Conservation (phyloP, 2,329 filamentous ascomycete species). For the Microdochium trichocladiopsis region DNA sequence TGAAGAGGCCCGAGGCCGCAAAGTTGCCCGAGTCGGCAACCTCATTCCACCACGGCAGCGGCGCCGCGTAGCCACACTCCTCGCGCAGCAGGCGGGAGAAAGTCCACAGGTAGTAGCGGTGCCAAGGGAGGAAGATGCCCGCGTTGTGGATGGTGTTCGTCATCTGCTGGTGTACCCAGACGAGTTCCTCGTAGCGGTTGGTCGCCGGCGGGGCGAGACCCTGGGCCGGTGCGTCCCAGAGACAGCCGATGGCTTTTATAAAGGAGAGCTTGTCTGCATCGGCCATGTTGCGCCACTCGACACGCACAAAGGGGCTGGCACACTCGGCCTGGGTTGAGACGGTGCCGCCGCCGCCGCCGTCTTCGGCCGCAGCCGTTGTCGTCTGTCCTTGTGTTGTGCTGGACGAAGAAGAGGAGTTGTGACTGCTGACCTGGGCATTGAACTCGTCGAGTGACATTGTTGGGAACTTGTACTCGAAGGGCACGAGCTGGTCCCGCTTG, state of each 20-base stretch:
- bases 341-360: slow-evolving; percentile 3
- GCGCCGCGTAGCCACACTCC: slow-evolving; percentile 27
- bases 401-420: not conserved
- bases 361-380: slow-evolving; percentile 4
- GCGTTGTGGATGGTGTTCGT: slow-evolving; percentile 22
- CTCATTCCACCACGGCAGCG: slow-evolving; percentile 34
- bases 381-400: not conserved
- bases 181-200: slow-evolving; percentile 28
- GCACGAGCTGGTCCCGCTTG: not conserved
- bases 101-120: slow-evolving; percentile 27
- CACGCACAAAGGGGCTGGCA: slow-evolving; percentile 15
- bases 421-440: not conserved
- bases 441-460: not conserved
- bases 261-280: slow-evolving; percentile 19
- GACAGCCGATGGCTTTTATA: slow-evolving; percentile 24
- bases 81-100: slow-evolving; percentile 28
- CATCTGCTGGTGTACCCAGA: slow-evolving; percentile 26
- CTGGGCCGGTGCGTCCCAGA: slow-evolving; percentile 20
- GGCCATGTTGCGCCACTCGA: slow-evolving; percentile 23
- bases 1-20: slow-evolving; percentile 20
- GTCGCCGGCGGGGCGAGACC: slow-evolving; percentile 15
- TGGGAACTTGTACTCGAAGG: not conserved
- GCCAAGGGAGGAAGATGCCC: slow-evolving; percentile 29
- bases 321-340: slow-evolving; percentile 11
- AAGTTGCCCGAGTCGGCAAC: slow-evolving; percentile 24